Evolutionary conservation across 2,329 filamentous ascomycete species (phyloP).

Genomic region (Torrubiella hemipterigena): DNA sequence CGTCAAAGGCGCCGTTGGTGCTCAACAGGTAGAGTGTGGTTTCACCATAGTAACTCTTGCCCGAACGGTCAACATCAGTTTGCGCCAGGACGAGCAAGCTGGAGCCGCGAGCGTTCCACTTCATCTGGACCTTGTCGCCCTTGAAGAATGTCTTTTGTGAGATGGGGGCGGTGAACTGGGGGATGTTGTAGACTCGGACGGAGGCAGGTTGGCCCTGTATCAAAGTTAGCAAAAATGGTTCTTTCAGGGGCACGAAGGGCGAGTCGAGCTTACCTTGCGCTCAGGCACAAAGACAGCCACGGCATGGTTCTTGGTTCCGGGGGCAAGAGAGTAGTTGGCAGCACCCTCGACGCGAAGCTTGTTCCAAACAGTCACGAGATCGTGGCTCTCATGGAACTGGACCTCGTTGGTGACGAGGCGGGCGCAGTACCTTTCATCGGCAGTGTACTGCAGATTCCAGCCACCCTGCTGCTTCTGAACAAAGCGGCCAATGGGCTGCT

Average conservation of each 20-base stretch:
- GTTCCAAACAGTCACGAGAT: conserved; percentile 84
- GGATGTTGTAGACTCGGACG: conserved; percentile 90
- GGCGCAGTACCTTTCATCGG: conserved; percentile 86
- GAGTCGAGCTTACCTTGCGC: conserved; percentile 57
- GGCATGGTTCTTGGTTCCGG: conserved; percentile 71
- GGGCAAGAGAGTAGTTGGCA: conserved; percentile 76
- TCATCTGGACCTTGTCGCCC: conserved; percentile 95
- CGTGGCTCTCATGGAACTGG: conserved; percentile 85
- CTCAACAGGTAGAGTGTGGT: conserved; percentile 93
- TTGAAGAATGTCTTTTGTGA: conserved; percentile 99
- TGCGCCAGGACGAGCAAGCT: conserved; percentile 89
- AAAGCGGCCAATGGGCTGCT: conserved; percentile 72
- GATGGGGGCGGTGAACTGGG: conserved; percentile 68
- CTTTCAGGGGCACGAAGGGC: background rate
- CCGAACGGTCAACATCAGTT: conserved; percentile 95
- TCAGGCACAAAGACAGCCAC: conserved; percentile 93
- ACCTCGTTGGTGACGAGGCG: conserved; percentile 94
- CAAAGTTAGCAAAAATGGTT: conserved; percentile 7
- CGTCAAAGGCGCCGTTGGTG: conserved; percentile 84
- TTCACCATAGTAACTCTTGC: conserved; percentile 99
- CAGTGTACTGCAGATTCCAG: conserved; percentile 96
- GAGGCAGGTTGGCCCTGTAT: conserved; percentile 76
- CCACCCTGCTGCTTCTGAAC: conserved; percentile 93
- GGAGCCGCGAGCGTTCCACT: conserved; percentile 91
- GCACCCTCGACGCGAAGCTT: conserved; percentile 90